Evolutionary conservation across 805 yeast genomes (phyloP).

Genomic region (Monosporozyma solicola): DNA sequence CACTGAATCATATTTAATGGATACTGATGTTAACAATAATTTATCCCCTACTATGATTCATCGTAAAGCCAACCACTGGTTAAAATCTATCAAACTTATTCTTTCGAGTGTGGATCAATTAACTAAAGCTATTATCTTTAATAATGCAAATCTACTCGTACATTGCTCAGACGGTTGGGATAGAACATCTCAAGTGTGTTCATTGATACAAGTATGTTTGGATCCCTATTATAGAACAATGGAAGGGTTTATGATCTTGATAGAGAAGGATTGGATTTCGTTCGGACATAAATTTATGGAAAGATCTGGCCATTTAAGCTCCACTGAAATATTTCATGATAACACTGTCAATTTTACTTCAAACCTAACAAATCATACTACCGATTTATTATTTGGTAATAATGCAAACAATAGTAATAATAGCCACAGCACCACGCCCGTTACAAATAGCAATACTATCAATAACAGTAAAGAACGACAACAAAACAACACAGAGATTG

Average conservation of each 20-base stretch:
- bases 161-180: slow-evolving; percentile 99
- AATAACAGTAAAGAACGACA: background rate
- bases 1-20: slow-evolving; percentile 47
- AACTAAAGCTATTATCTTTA: slow-evolving; percentile 71
- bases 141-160: slow-evolving; percentile 71
- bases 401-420: background rate
- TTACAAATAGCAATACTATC: background rate
- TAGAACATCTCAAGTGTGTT: slow-evolving; percentile 81
- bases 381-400: slow-evolving; percentile 12
- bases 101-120: slow-evolving; percentile 70
- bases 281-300: slow-evolving; percentile 89
- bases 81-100: slow-evolving; percentile 57
- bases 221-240: slow-evolving; percentile 87
- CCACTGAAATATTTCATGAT: slow-evolving; percentile 42
- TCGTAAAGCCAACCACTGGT: slow-evolving; percentile 43
- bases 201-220: slow-evolving; percentile 74
- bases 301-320: slow-evolving; percentile 65
- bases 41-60: background rate
- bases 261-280: slow-evolving; percentile 93
- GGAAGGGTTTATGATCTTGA: slow-evolving; percentile 74
- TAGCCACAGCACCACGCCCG: background rate
- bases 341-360: slow-evolving; percentile 13
- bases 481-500: background rate
- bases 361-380: slow-evolving; percentile 6
- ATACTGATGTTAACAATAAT: slow-evolving; percentile 43